Percentiles rank a stretch among this genome's conserved stretches.
Evolutionary conservation across 768 basidiomycete genomes (phyloP).

Genomic region (Albatrellus ellisii): DNA sequence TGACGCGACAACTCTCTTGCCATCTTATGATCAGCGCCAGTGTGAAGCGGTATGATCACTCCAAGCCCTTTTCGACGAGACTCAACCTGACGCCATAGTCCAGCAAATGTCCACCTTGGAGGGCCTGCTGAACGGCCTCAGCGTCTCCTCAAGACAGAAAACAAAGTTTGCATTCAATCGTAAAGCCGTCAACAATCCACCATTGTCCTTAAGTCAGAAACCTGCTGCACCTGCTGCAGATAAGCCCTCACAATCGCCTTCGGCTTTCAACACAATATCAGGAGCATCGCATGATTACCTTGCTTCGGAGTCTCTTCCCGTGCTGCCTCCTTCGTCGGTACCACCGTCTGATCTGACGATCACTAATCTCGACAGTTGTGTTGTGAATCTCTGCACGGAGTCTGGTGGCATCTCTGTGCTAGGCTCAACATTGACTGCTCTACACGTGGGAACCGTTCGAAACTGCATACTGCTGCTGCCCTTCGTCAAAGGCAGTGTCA

Average conservation of each 20-base stretch:
- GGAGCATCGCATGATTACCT: slow-evolving; percentile 34
- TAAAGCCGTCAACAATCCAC: slow-evolving; percentile 17
- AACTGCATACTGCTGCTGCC: slow-evolving; percentile 58
- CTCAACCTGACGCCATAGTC: background rate
- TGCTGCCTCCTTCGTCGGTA: slow-evolving; percentile 10
- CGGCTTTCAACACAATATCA: slow-evolving; percentile 29
- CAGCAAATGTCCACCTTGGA: slow-evolving; percentile 63
- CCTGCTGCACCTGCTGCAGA: background rate
- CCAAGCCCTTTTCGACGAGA: background rate
- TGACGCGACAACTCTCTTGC: slow-evolving; percentile 52
- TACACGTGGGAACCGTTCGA: slow-evolving; percentile 51
- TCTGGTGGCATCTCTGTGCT: slow-evolving; percentile 18
- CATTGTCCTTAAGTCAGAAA: background rate
- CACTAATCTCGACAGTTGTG: slow-evolving; percentile 49
- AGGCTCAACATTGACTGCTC: slow-evolving; percentile 9
- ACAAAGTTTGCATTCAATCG: slow-evolving; percentile 62
- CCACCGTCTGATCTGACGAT: slow-evolving; percentile 46
- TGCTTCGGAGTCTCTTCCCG: slow-evolving; percentile 26
- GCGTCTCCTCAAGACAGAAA: slow-evolving; percentile 31
- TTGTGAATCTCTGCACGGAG: slow-evolving; percentile 42
- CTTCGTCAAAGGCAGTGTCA: slow-evolving; percentile 50
- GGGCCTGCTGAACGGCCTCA: slow-evolving; percentile 35
- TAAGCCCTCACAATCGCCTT: background rate
- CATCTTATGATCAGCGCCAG: slow-evolving; percentile 63
- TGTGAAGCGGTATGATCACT: slow-evolving; percentile 41